phyloP scores from a whole-genome alignment of 2,329 filamentous ascomycete genomes.

The Fusarium gaditjirri region DNA sequence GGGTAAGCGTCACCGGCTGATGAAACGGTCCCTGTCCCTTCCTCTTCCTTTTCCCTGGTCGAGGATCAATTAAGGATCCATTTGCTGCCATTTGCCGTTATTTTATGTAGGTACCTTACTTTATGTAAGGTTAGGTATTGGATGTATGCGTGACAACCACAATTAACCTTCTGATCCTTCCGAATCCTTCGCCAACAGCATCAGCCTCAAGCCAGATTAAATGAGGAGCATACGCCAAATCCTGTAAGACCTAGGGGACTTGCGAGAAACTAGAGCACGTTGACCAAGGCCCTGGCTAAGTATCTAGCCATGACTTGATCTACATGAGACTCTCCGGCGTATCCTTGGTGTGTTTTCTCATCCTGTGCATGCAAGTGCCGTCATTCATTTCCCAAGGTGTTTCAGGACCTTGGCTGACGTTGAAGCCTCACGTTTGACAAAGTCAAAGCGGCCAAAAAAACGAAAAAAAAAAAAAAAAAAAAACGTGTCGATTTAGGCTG shows the following conservation, averaged over 20 bases:
- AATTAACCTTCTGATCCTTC: constrained; percentile 17
- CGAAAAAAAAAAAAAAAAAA: no score
- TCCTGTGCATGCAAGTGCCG: constrained; percentile 1
- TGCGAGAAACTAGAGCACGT: background rate
- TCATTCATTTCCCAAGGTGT: constrained; percentile 18
- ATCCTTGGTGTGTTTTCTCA: background rate
- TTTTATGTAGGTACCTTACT: no score
- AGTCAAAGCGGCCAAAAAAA: background rate
- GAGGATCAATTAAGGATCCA: constrained; percentile 15
- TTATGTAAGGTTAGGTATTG: no score
- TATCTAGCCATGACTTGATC: background rate
- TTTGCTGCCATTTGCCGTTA: background rate
- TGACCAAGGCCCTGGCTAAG: background rate
- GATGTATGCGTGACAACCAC: constrained; percentile 20
- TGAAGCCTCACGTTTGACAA: background rate
- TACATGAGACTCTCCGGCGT: constrained; percentile 7
- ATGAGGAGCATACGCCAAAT: background rate
- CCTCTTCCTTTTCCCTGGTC: background rate
- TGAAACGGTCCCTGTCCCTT: constrained; percentile 19
- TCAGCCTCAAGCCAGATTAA: background rate
- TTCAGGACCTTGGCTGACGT: constrained; percentile 14
- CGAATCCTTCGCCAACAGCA: background rate
- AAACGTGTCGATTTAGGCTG: background rate
- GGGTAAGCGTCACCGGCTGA: constrained; percentile 16
- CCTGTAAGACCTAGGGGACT: background rate